Conservation (phyloP, 2,329 filamentous ascomycete species). For the Trichoderma cornu-damae region DNA sequence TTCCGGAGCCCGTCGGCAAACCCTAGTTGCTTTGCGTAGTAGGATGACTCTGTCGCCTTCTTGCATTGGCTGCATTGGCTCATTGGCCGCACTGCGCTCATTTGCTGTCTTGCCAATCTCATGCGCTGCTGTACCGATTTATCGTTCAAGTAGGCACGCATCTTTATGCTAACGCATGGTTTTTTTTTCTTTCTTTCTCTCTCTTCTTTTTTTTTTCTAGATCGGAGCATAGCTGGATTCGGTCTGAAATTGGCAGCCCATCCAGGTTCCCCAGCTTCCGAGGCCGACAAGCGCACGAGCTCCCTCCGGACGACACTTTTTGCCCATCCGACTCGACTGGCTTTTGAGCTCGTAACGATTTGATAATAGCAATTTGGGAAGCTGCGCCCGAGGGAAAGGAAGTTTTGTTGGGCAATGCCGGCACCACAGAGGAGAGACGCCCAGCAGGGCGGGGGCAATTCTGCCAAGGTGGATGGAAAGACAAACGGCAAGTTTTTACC, state of each 20-base stretch:
- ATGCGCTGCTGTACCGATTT: not conserved
- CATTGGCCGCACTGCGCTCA: not conserved
- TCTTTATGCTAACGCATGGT: not conserved
- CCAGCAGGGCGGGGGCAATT: conserved; percentile 33
- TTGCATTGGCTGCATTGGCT: conserved; percentile 1
- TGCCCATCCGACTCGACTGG: conserved; percentile 21
- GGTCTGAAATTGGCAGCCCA: not conserved
- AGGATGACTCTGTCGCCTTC: not conserved
- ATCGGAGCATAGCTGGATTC: not conserved
- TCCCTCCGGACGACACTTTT: not conserved
- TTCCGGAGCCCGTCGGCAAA: not conserved
- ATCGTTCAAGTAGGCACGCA: not conserved
- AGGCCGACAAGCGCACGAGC: conserved; percentile 1
- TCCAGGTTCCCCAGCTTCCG: not conserved
- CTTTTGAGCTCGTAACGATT: conserved; percentile 25
- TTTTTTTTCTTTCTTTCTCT: conserved; percentile 4
- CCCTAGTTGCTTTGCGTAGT: not conserved
- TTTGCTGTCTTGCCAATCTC: not conserved
- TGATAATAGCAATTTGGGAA: conserved; percentile 26
- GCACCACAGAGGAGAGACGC: conserved; percentile 31
- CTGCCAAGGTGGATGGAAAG: conserved; percentile 29
- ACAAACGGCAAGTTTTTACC: conserved; percentile 35
- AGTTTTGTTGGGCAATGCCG: conserved; percentile 33
- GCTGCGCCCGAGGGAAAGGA: conserved; percentile 23
- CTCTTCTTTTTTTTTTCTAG: not conserved